phyloP scores from a whole-genome alignment of 2,329 filamentous ascomycete genomes.

The Cercospora zeina region DNA sequence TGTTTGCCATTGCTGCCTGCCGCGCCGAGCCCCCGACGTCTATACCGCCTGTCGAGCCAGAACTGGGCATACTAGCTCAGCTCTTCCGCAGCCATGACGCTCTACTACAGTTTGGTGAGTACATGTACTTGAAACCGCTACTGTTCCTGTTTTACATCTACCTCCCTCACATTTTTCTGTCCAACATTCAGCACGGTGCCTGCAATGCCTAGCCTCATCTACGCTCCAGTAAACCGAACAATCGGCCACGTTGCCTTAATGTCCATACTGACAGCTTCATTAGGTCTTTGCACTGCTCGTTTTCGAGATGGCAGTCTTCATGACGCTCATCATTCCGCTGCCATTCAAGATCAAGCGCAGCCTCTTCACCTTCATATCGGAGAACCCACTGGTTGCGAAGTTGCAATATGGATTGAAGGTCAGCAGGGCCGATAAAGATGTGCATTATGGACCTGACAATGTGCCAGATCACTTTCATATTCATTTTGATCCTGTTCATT shows the following conservation, averaged over 20 bases:
- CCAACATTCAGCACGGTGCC: slow-evolving; percentile 10
- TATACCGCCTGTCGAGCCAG: slow-evolving; percentile 7
- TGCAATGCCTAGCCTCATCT: slow-evolving; percentile 43
- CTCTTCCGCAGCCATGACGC: slow-evolving; percentile 59
- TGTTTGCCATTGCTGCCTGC: background rate
- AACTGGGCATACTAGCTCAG: slow-evolving; percentile 20
- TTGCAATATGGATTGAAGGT: slow-evolving; percentile 95
- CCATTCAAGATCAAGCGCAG: slow-evolving; percentile 82
- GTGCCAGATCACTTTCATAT: slow-evolving; percentile 86
- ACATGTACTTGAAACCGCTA: slow-evolving; percentile 1
- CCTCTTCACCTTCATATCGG: slow-evolving; percentile 95
- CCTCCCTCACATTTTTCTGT: background rate
- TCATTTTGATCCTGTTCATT: slow-evolving; percentile 96
- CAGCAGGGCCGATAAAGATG: slow-evolving; percentile 24
- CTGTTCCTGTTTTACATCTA: slow-evolving; percentile 16
- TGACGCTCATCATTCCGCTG: slow-evolving; percentile 78
- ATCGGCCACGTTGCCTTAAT: background rate
- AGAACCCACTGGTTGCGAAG: slow-evolving; percentile 81
- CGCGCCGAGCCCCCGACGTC: background rate
- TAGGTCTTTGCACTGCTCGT: slow-evolving; percentile 83
- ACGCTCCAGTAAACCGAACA: slow-evolving; percentile 38
- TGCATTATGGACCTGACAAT: background rate
- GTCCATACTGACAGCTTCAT: slow-evolving; percentile 26
- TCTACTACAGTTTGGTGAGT: slow-evolving; percentile 68
- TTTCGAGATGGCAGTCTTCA: slow-evolving; percentile 79